Base-by-base conservation (phyloP, 1,284 basidiomycete species). In the Paramarasmius palmivorus region DNA sequence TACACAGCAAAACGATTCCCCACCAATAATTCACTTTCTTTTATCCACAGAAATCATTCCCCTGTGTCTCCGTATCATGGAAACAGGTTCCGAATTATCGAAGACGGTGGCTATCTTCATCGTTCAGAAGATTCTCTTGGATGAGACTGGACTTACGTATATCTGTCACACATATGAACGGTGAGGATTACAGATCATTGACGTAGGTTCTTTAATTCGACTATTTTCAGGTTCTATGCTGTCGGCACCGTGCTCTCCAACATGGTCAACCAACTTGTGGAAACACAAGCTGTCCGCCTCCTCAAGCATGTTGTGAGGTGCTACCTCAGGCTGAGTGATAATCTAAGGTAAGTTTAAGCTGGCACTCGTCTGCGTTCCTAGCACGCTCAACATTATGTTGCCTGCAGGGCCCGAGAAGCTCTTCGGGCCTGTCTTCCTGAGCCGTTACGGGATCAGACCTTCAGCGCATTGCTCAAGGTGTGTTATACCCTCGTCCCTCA, bases 21-120 rank as follows among this genome's bases (percentile, higher is more conserved):
- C 90, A 64, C 92, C 95, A 56, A 96, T 99, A 61, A 99, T 99
- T 71, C 97, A 98, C 73, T 99, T 99, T 77, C 82, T 99, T 46
- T 84, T 99, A 37, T 98, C 96, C 9, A 99, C 97, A 49, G 97
- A 99, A 77, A 99, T 99, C 71, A 99, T 99, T 67, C 97, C 97
- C 22, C 88, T 99, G 55, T 99, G 97, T 69, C 83, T 99, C 49
- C 90, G 97, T 50, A 99, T 99, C 73, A 99, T 99, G 97, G 97
- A 99, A 74, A 99, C 97, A 1, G 97, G 97, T 44, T 97, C 95
- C 5, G 97, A 99, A 65, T 83, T 99, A n/a, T 94, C 90, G 59
- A 99, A 99, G 75, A 99, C 97, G 0, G 97, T 99, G 42, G 97
- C 97, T 45, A 99, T 99, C 67, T 99, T 99, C 73, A 99, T 99